Evolutionary conservation across 768 basidiomycete species (phyloP), one percentile per base, ranked within the genome.

Genomic region (Cyathus striatus): DNA sequence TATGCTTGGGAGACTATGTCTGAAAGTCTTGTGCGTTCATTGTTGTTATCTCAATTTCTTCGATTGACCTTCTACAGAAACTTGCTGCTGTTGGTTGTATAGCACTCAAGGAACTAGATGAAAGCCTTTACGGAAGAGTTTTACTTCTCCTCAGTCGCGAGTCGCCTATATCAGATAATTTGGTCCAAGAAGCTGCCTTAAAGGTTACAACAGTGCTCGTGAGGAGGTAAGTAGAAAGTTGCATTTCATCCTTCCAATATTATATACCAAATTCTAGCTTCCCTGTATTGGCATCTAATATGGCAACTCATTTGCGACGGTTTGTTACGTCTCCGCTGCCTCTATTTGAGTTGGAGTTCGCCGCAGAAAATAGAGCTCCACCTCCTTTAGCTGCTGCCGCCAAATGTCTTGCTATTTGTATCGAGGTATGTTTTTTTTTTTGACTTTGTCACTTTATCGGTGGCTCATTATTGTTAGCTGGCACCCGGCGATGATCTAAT

Each of bases 1-100:
- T 93, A 91, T 61, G 81, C 87, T 40, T 92, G 85, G 83, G 90
- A 93, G 57, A 92, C 90, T 0, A 83, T 93, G 82, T 88, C 90
- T 7, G 90, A 93, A 57, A 86, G 86, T 50, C 61, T 93, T 73
- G 90, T 90, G 78, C 62, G 39, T 20, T 20, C 38, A n/a, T 2
- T 21, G 5, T 4, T 30, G 21, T 24, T 13, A 12, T 27, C 14
- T 35, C 38, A 24, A n/a, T 22, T 21, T 37, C 23, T 22, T 13
- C 38, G 40, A 23, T 38, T 14, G 23, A 25, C 10, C n/a, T 18
- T 34, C 27, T 14, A 0, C 51, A 93, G 90, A 93, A 92, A 88
- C 66, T 93, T 16, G 84, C 87, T 3, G 81, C 88, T 3, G 69
- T 92, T 23, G 91, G 90, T 53, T 87, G 81, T 27, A 75, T 88